A percentile compares a stretch with the other conserved stretches of the same genome.
Conservation (phyloP, 2,329 filamentous ascomycete genomes). For the Pseudocercospora eumusae region DNA sequence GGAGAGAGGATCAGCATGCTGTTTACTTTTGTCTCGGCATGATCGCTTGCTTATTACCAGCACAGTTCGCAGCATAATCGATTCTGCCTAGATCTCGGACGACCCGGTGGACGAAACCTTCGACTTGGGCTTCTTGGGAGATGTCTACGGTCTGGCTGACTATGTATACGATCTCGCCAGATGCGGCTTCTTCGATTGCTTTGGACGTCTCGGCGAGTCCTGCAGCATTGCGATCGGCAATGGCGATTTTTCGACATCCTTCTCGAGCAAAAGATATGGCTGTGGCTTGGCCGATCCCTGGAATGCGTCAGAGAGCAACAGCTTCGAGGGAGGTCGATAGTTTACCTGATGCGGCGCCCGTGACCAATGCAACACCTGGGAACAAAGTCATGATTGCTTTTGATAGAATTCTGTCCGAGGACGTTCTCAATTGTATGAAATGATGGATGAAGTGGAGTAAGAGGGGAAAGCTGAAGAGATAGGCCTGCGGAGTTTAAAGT, state of each 20-base stretch:
- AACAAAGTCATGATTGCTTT: constrained; percentile 31
- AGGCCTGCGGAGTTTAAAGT: constrained; percentile 10
- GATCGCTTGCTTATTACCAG: constrained; percentile 31
- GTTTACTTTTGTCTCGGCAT: background rate
- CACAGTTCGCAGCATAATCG: constrained; percentile 53
- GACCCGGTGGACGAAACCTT: constrained; percentile 38
- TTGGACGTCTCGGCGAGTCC: constrained; percentile 41
- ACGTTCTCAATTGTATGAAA: background rate
- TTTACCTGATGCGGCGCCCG: constrained; percentile 39
- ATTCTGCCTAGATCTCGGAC: constrained; percentile 45
- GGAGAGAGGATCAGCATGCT: background rate
- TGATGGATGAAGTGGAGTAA: constrained; percentile 5
- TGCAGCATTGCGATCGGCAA: constrained; percentile 44
- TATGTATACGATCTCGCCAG: constrained; percentile 29
- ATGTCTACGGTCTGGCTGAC: constrained; percentile 42
- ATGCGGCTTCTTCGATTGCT: constrained; percentile 34
- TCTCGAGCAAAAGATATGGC: constrained; percentile 50
- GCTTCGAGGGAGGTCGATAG: background rate
- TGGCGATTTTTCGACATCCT: constrained; percentile 47
- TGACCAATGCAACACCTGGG: constrained; percentile 40
- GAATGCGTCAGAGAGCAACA: background rate
- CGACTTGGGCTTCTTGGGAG: constrained; percentile 41
- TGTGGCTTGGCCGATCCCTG: constrained; percentile 49
- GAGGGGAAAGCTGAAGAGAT: constrained; percentile 10
- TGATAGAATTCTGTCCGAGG: background rate